Conservation (phyloP, 805 yeast genomes). For the Vanderwaltozyma tropicalis region DNA sequence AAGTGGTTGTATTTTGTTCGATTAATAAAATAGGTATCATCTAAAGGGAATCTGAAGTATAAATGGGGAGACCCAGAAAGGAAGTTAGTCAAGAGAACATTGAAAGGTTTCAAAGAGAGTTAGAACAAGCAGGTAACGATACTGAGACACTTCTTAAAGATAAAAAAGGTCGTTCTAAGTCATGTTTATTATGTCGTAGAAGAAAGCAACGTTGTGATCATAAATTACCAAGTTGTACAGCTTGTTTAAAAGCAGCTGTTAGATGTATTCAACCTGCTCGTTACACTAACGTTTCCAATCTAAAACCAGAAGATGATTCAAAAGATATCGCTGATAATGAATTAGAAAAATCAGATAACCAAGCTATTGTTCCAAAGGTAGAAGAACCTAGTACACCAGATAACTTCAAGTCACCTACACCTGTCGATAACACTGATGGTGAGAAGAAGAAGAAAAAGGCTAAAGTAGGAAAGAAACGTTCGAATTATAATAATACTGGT, state of each 20-base stretch:
- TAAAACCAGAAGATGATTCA: slow-evolving; percentile 1
- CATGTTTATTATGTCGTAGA: slow-evolving; percentile 46
- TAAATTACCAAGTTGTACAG: slow-evolving; percentile 52
- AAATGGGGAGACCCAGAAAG: slow-evolving; percentile 31
- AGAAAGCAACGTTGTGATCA: slow-evolving; percentile 59
- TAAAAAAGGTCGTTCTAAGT: slow-evolving; percentile 46
- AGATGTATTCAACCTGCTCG: slow-evolving; percentile 55
- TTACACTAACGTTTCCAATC: slow-evolving; percentile 24
- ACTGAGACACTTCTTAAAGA: slow-evolving; percentile 27
- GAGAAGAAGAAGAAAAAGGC: background rate
- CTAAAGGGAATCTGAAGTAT: background rate
- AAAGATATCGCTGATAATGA: too few relatives aligned
- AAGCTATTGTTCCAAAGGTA: too few relatives aligned
- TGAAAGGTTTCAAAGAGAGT: slow-evolving; percentile 26
- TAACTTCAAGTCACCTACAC: background rate
- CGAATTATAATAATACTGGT: background rate
- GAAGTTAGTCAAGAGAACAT: slow-evolving; percentile 26
- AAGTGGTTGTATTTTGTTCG: too few relatives aligned
- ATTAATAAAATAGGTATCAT: too few relatives aligned
- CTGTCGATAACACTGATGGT: background rate
- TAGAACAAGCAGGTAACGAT: slow-evolving; percentile 25
- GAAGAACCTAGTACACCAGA: too few relatives aligned
- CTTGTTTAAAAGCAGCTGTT: slow-evolving; percentile 52
- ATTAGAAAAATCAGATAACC: too few relatives aligned
- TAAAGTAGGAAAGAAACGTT: background rate